These are phyloP conservation scores for Amoebophrya sp. DNA, from an alignment of 169 alveolate species.

Conservation along the genomic window DNA sequence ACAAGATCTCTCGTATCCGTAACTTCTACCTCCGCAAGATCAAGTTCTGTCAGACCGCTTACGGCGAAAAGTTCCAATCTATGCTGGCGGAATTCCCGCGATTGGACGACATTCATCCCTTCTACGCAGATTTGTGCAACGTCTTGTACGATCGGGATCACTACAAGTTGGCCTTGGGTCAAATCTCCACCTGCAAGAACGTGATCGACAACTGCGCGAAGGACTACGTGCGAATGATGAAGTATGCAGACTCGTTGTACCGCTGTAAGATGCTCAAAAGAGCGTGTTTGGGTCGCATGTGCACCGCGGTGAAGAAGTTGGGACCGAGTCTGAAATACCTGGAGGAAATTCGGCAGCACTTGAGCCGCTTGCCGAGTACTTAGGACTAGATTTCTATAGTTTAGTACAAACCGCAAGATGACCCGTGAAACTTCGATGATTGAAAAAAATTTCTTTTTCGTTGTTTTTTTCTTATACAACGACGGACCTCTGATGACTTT, in stretches of 20 bases:
- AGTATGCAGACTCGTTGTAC: constrained; percentile 93
- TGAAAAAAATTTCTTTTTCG: no score
- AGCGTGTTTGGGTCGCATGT: constrained; percentile 97
- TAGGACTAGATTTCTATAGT: no score
- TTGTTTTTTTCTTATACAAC: neutral
- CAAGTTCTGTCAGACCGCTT: constrained; percentile 86
- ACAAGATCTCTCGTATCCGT: constrained; percentile 93
- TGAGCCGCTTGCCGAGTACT: constrained; percentile 46
- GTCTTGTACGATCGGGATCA: constrained; percentile 98
- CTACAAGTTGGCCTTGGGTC: constrained; percentile 97
- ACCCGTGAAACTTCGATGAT: no score
- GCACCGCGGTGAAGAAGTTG: constrained; percentile 90
- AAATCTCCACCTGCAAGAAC: constrained; percentile 81
- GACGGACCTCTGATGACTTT: neutral
- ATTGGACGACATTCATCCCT: constrained; percentile 97
- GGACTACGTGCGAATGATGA: constrained; percentile 92
- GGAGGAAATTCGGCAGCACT: constrained; percentile 97
- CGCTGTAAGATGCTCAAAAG: constrained; percentile 93
- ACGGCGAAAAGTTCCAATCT: constrained; percentile 84
- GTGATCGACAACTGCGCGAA: constrained; percentile 86
- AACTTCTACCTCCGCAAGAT: constrained; percentile 98
- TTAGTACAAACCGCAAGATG: no score
- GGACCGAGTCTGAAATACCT: constrained; percentile 85
- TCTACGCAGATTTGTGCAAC: constrained; percentile 94
- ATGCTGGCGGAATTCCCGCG: constrained; percentile 92